A percentile compares a stretch with the other conserved stretches of the same genome.
These are phyloP conservation scores for Leucogyrophana mollusca DNA, from an alignment of 768 basidiomycete genomes.

Conservation along the genomic window DNA sequence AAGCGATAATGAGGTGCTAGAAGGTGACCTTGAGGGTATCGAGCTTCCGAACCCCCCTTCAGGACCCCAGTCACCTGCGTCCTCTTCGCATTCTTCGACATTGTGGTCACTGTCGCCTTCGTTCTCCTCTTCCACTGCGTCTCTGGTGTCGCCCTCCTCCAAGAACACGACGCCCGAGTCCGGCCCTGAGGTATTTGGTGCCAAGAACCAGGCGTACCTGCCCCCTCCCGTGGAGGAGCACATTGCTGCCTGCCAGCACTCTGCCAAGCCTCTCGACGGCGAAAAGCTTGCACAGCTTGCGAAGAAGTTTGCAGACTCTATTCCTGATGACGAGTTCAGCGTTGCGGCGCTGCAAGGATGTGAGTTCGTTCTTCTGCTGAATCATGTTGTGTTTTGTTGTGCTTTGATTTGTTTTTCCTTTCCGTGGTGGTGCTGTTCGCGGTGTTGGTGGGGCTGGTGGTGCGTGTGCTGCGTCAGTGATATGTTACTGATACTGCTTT, in stretches of 20 bases:
- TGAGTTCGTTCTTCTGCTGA: slow-evolving; percentile 43
- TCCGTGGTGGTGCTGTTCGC: slow-evolving; percentile 12
- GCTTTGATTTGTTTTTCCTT: slow-evolving; percentile 9
- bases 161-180: slow-evolving; percentile 21
- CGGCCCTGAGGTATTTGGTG: slow-evolving; percentile 39
- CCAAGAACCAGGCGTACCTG: slow-evolving; percentile 57
- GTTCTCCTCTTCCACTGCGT: slow-evolving; percentile 41
- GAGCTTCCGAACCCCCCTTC: slow-evolving; percentile 40
- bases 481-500: slow-evolving; percentile 24
- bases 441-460: slow-evolving; percentile 12
- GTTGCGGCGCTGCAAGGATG: slow-evolving; percentile 91
- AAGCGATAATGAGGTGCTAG: slow-evolving; percentile 36
- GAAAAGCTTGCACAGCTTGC: slow-evolving; percentile 66
- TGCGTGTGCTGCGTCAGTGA: slow-evolving; percentile 17
- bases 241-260: slow-evolving; percentile 56
- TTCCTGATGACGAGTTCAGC: slow-evolving; percentile 85
- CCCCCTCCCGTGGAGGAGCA: slow-evolving; percentile 66
- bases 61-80: slow-evolving; percentile 40
- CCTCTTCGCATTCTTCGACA: slow-evolving; percentile 45
- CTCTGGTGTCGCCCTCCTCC: slow-evolving; percentile 32
- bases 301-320: slow-evolving; percentile 73
- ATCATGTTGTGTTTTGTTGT: slow-evolving; percentile 7
- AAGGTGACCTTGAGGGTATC: slow-evolving; percentile 45
- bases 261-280: slow-evolving; percentile 64
- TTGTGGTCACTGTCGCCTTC: slow-evolving; percentile 45